Base-by-base conservation (phyloP, 2,329 filamentous ascomycete genomes). In the Sclerotiophoma versabilis region DNA sequence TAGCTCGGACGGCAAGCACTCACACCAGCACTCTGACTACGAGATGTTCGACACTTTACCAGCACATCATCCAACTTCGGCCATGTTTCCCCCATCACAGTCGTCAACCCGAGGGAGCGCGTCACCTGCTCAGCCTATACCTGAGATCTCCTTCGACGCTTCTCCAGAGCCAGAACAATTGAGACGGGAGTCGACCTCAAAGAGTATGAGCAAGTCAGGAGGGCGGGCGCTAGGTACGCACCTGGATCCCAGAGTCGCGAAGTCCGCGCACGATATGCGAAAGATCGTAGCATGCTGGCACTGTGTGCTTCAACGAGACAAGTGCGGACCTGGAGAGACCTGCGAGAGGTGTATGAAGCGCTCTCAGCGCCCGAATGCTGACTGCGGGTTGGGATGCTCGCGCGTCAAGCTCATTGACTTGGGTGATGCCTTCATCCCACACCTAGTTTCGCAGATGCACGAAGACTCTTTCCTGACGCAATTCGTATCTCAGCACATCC, bases 221-320 rank as follows among this genome's bases (percentile, higher is more conserved):
- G 74, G 74, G 27, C 67, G 73, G 55, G 68, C 71, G 22, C 68
- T 79, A 11, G 75, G 75, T 46, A 75, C 73, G 10, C 75, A 70
- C 59, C 66, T 72, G 42, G 63, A 67, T 38, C 71, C 62, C 34
- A 74, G 66, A 10, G 72, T 72, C 29, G 74, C 75, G 15, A 74
- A 75, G 54, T 73, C 76, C 45, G 78, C 75, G 34, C 74, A 76
- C 42, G 70, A 74, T 33, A 79, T 80, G 78, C 76, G 79, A 12
- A 77, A 78, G 47, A 72, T 75, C 7, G 75, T 75, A 19, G 77
- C 78, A 9, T 81, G 79, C 52, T 81, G 79, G 79, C 73, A 77
- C 23, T 81, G 79, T 54, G 75, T 75, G 4, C 67, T 81, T 42
- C 79, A 81, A 57, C 71, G 79, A 64, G 79, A 80, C 60, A 76